A percentile compares a stretch with the other conserved stretches of the same genome.
Conservation (phyloP, 2,329 filamentous ascomycete genomes). For the Venturia pyrina region DNA sequence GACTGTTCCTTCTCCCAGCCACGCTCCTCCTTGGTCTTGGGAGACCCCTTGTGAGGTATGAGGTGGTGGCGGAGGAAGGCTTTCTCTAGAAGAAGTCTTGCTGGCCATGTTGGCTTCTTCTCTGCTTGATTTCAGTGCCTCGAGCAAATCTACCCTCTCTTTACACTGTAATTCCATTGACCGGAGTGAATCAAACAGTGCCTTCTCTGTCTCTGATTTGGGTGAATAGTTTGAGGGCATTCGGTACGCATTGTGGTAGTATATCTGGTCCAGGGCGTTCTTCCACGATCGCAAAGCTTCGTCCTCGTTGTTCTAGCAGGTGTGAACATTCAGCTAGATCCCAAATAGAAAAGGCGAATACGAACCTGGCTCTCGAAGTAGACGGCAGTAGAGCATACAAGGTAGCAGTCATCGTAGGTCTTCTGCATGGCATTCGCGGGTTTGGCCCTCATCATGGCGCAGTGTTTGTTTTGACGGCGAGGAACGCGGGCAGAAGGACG, state of each 20-base stretch:
- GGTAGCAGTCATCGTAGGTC: slow-evolving; percentile 93
- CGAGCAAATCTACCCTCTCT: slow-evolving; percentile 80
- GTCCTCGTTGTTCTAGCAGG: slow-evolving; percentile 67
- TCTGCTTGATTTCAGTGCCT: slow-evolving; percentile 62
- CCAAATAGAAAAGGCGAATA: neutral
- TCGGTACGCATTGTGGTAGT: slow-evolving; percentile 71
- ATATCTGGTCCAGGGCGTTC: slow-evolving; percentile 77
- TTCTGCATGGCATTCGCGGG: slow-evolving; percentile 67
- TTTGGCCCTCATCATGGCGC: slow-evolving; percentile 10
- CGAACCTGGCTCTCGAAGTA: slow-evolving; percentile 87
- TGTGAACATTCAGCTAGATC: neutral
- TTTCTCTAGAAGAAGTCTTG: slow-evolving; percentile 15
- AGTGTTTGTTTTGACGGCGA: neutral
- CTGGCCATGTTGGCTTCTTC: slow-evolving; percentile 33
- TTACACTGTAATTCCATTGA: slow-evolving; percentile 86
- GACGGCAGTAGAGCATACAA: slow-evolving; percentile 88
- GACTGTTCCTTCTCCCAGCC: slow-evolving; percentile 72
- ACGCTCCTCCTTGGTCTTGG: slow-evolving; percentile 33
- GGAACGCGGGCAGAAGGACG: neutral
- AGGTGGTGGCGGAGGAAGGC: neutral
- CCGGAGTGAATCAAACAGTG: slow-evolving; percentile 69
- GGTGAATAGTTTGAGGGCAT: slow-evolving; percentile 59
- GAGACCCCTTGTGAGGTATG: slow-evolving; percentile 10
- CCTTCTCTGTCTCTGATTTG: slow-evolving; percentile 72
- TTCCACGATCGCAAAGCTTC: slow-evolving; percentile 90